Base-by-base conservation (phyloP, 2,329 filamentous ascomycete genomes). In the Knoxdaviesia proteae region DNA sequence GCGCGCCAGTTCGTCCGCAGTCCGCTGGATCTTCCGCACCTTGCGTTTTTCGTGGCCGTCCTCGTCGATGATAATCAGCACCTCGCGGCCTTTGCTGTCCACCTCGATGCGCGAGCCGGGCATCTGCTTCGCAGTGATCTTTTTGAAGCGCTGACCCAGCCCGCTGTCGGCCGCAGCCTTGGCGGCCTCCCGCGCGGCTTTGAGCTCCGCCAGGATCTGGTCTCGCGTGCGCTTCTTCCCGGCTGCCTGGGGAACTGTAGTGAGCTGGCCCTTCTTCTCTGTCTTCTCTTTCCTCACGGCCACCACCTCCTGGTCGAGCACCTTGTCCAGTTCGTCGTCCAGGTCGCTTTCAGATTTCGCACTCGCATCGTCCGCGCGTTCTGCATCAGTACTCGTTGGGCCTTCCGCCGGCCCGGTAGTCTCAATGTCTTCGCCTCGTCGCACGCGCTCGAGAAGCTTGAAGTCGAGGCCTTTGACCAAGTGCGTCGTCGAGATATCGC, bases 391-490 rank as follows among this genome's bases (percentile, higher is more conserved):
- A 30, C 51, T 44, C 3, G 34, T 7, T 7, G 30, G 9, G 34
- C 6, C 39, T 34, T 53, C 48, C 32, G 55, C 51, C 6, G 35
- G 29, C 6, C 52, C 53, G 6, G 61, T 58, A n/a, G 53, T 57
- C 49, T 65, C 69, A 1, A 84, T 68, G 57, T 87, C 63, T 56
- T 86, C 81, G 36, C 80, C 82, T 44, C 68, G 69, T 46, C 70
- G 69, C 46, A 81, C 68, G 49, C 77, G 68, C 56, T 81, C 73
- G 32, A 87, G 62, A 8, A 96, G 63, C 56, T 81, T 80, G 56
- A 84, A 81, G 59, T 98, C 90, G 41, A 98, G 61, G 0, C 90
- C 90, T 55, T 94, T 96, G 40, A 96, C 79, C 49, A 94, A 61
- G 65, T 94, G 84, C 9, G 86, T 93, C 51, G 76, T 84, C 9